Evolutionary conservation across 2,329 filamentous ascomycete species (phyloP).

Genomic region (Exophiala dermatitidis): DNA sequence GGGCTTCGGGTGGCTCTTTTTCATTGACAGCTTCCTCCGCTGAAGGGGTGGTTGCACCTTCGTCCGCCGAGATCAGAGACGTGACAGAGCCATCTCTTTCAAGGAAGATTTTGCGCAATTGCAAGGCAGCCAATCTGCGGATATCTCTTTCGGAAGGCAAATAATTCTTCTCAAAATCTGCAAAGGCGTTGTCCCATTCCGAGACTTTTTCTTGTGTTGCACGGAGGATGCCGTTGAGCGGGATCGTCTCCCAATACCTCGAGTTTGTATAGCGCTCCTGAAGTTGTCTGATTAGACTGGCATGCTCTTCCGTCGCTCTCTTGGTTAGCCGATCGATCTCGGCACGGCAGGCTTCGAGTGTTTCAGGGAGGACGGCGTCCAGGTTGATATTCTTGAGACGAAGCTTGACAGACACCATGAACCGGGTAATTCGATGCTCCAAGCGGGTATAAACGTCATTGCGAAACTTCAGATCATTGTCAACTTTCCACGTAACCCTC

Average conservation of each 20-base stretch:
- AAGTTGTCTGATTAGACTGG: constrained; percentile 63
- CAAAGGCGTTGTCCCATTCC: constrained; percentile 86
- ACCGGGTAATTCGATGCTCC: constrained; percentile 74
- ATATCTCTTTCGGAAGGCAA: constrained; percentile 95
- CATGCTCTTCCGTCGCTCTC: constrained; percentile 77
- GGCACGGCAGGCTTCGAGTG: constrained; percentile 69
- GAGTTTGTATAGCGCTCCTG: constrained; percentile 89
- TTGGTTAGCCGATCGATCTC: constrained; percentile 73
- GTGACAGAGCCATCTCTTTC: constrained; percentile 76
- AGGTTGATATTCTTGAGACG: constrained; percentile 83
- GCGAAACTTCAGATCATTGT: constrained; percentile 83
- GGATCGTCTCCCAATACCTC: constrained; percentile 94
- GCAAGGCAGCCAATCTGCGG: constrained; percentile 78
- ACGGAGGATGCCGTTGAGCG: constrained; percentile 79
- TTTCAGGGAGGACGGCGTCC: constrained; percentile 83
- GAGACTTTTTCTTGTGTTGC: constrained; percentile 88
- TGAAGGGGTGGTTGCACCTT: constrained; percentile 49
- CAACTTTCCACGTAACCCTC: constrained; percentile 94
- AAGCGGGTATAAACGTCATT: constrained; percentile 81
- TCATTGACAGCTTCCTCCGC: constrained; percentile 30
- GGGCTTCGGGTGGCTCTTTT: constrained; percentile 30
- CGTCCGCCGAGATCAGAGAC: constrained; percentile 63
- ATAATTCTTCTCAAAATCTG: constrained; percentile 85
- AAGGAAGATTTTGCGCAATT: constrained; percentile 89
- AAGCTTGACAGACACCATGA: constrained; percentile 78